These are phyloP conservation scores for Limtongia smithiae DNA, from an alignment of 805 yeast species.

Conservation along the genomic window DNA sequence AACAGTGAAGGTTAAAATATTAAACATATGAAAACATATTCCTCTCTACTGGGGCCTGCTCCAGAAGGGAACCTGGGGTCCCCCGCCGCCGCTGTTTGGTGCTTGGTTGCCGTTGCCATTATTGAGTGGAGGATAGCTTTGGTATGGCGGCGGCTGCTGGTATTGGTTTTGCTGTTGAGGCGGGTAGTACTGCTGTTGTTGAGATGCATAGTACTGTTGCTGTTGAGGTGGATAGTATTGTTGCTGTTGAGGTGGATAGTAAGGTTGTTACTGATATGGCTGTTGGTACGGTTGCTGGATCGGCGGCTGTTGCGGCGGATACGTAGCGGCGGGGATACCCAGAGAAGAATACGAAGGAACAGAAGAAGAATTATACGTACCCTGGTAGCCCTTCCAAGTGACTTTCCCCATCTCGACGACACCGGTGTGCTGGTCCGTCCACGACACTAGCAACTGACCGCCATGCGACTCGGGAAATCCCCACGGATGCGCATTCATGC, in stretches of 20 bases:
- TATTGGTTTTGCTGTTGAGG: constrained; percentile 1
- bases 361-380: constrained; percentile 3
- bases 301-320: not conserved
- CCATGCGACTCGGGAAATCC: constrained; percentile 27
- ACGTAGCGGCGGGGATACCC: not conserved
- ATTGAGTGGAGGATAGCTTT: too few species aligned
- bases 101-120: too few species aligned
- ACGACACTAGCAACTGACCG: constrained; percentile 24
- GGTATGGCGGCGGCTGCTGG: too few species aligned
- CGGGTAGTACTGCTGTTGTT: not conserved
- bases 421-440: constrained; percentile 28
- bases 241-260: constrained; percentile 11
- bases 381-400: constrained; percentile 26
- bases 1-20: too few species aligned
- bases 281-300: not conserved
- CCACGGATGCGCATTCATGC: constrained; percentile 29
- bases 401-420: constrained; percentile 22
- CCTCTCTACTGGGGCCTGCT: too few species aligned
- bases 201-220: not conserved
- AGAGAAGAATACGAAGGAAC: not conserved
- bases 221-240: not conserved
- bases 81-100: too few species aligned
- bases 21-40: too few species aligned
- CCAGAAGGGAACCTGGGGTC: too few species aligned
- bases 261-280: constrained; percentile 32